phyloP scores from a whole-genome alignment of 208 protist genomes.

The Novymonas esmeraldas region DNA sequence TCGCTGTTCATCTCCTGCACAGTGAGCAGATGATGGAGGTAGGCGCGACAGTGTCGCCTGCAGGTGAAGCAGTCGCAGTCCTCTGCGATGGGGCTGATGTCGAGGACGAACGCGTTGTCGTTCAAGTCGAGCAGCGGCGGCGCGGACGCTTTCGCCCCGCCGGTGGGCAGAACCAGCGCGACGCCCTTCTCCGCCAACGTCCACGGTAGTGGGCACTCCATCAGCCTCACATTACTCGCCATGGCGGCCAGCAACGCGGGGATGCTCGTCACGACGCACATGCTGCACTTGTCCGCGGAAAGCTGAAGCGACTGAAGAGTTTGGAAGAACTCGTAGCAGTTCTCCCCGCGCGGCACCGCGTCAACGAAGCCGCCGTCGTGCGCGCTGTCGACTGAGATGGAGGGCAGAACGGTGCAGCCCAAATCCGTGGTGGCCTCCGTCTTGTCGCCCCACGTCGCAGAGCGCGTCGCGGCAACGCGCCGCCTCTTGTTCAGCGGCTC shows the following conservation, averaged over 20 bases:
- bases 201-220: slow-evolving; percentile 81
- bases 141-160: neutral
- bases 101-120: slow-evolving; percentile 60
- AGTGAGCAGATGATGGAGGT: slow-evolving; percentile 87
- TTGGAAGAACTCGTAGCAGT: slow-evolving; percentile 33
- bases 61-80: slow-evolving; percentile 84
- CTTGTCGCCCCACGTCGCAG: slow-evolving; percentile 41
- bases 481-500: slow-evolving; percentile 49
- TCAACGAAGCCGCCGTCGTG: slow-evolving; percentile 32
- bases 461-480: slow-evolving; percentile 38
- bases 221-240: slow-evolving; percentile 42
- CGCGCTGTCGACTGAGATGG: slow-evolving; percentile 26
- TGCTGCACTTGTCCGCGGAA: slow-evolving; percentile 11
- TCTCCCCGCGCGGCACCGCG: slow-evolving; percentile 42
- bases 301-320: slow-evolving; percentile 36
- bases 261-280: slow-evolving; percentile 56
- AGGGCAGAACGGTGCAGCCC: slow-evolving; percentile 27
- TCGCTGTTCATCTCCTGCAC: slow-evolving; percentile 92
- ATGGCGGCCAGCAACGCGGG: slow-evolving; percentile 51
- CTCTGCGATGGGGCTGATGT: slow-evolving; percentile 56
- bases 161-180: slow-evolving; percentile 37
- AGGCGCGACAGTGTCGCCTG: slow-evolving; percentile 70
- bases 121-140: slow-evolving; percentile 71
- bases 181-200: slow-evolving; percentile 76
- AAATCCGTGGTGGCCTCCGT: slow-evolving; percentile 24